phyloP scores from a whole-genome alignment of 1,139 yeast genomes.

The Yamadazyma sp. region DNA sequence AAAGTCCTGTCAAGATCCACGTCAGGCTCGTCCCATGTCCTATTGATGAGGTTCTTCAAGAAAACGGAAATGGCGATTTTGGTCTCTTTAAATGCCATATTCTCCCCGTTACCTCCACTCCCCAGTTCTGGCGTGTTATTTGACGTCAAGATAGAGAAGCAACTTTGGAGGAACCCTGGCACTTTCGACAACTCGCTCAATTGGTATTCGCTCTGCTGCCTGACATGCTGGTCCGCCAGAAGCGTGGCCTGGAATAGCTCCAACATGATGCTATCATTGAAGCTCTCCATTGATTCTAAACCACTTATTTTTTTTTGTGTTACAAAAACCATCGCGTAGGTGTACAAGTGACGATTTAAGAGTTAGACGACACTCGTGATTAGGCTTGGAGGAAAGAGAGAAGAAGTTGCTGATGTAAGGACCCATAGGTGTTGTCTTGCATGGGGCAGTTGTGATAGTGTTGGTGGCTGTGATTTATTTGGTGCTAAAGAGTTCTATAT shows the following conservation, averaged over 20 bases:
- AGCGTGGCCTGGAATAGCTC: conserved; percentile 83
- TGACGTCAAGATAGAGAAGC: conserved; percentile 57
- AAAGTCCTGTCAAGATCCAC: conserved; percentile 32
- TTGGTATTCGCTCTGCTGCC: conserved; percentile 70
- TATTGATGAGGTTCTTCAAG: conserved; percentile 72
- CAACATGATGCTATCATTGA: conserved; percentile 28
- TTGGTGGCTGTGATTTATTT: too few relatives aligned
- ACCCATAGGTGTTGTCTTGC: too few relatives aligned
- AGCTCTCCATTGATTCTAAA: neutral
- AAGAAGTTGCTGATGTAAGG: too few relatives aligned
- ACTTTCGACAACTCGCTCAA: conserved; percentile 54
- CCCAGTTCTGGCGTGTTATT: conserved; percentile 15
- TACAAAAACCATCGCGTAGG: neutral
- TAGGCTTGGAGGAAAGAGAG: too few relatives aligned
- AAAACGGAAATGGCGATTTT: conserved; percentile 84
- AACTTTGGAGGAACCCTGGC: conserved; percentile 81
- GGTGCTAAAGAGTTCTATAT: too few relatives aligned
- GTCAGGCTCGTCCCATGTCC: conserved; percentile 71
- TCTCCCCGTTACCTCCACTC: neutral
- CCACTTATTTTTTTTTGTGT: neutral
- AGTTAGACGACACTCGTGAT: too few relatives aligned
- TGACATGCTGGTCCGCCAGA: conserved; percentile 60
- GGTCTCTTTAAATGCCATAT: conserved; percentile 22
- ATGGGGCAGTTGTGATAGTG: too few relatives aligned
- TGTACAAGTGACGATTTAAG: neutral